phyloP scores from a whole-genome alignment of 2,329 filamentous ascomycete genomes.

The Apiospora saccharicola region DNA sequence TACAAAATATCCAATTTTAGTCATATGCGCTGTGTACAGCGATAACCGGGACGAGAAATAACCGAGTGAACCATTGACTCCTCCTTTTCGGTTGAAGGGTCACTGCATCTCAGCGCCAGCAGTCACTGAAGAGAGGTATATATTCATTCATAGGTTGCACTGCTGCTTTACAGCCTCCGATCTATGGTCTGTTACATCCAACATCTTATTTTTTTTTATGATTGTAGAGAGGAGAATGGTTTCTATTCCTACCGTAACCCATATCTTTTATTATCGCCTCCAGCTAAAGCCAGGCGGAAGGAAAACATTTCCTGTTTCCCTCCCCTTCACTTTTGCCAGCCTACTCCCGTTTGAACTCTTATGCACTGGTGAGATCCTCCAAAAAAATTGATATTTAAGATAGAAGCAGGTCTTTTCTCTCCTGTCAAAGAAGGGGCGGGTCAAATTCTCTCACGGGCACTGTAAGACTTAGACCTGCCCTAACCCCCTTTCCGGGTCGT shows the following conservation, averaged over 20 bases:
- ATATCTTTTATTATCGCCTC: not conserved
- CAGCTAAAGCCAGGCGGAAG: not conserved
- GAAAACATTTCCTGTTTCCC: not conserved
- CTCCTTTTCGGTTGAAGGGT: not conserved
- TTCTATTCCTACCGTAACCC: not conserved
- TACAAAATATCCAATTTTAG: not conserved
- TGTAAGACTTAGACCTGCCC: not conserved
- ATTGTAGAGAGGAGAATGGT: not conserved
- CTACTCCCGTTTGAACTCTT: not conserved
- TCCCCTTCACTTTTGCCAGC: not conserved
- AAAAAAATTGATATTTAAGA: not conserved
- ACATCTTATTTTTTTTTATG: not conserved
- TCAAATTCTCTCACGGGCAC: not conserved
- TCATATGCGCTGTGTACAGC: not conserved
- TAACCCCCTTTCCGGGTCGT: not conserved
- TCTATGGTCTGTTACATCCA: not conserved
- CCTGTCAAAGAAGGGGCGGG: not conserved
- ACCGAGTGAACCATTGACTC: not conserved
- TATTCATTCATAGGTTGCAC: not conserved
- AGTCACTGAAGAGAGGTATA: too few relatives aligned
- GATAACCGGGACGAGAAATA: not conserved
- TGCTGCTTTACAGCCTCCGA: not conserved
- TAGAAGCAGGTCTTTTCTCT: not conserved
- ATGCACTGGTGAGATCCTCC: not conserved
- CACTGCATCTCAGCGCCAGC: not conserved